A percentile compares a stretch with the other conserved stretches of the same genome.
phyloP scores from a whole-genome alignment of 2,329 filamentous ascomycete genomes.

The Xylariaceae sp. region DNA sequence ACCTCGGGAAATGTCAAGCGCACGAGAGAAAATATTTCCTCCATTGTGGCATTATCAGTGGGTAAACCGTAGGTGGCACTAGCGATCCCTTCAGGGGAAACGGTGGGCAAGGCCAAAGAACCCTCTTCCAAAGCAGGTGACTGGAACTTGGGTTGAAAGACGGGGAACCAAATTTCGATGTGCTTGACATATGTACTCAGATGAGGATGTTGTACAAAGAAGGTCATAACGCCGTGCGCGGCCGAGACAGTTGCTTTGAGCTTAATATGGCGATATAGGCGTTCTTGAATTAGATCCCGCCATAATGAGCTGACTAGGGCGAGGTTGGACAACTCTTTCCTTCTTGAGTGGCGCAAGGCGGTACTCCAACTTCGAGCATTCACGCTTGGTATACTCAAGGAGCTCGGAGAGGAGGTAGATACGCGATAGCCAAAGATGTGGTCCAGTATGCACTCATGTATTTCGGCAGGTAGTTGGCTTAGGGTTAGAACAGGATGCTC shows the following conservation, averaged over 20 bases:
- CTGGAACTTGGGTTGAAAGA: conserved; percentile 66
- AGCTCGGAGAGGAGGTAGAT: conserved; percentile 63
- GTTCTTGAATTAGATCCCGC: conserved; percentile 71
- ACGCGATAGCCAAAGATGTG: conserved; percentile 72
- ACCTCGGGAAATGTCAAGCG: conserved; percentile 63
- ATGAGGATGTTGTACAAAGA: conserved; percentile 64
- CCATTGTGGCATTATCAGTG: conserved; percentile 70
- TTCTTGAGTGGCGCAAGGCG: conserved; percentile 68
- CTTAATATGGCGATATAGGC: conserved; percentile 78
- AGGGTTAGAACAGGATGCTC: conserved; percentile 47
- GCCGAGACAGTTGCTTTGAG: conserved; percentile 72
- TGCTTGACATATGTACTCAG: conserved; percentile 71
- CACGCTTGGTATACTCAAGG: conserved; percentile 58
- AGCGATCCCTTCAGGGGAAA: conserved; percentile 62
- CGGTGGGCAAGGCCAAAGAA: conserved; percentile 53
- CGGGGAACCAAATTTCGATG: conserved; percentile 79
- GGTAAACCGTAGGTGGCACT: conserved; percentile 64
- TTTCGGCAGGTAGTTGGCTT: conserved; percentile 67
- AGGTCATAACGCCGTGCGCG: conserved; percentile 62
- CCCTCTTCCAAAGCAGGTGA: conserved; percentile 51
- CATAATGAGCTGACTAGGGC: conserved; percentile 68
- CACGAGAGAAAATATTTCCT: conserved; percentile 72
- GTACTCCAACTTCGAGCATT: conserved; percentile 66
- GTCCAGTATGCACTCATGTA: conserved; percentile 75
- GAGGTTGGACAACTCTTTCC: conserved; percentile 70